These are phyloP conservation scores for Aaosphaeria pasadenensis DNA, from an alignment of 2,329 filamentous ascomycete species.

Conservation along the genomic window DNA sequence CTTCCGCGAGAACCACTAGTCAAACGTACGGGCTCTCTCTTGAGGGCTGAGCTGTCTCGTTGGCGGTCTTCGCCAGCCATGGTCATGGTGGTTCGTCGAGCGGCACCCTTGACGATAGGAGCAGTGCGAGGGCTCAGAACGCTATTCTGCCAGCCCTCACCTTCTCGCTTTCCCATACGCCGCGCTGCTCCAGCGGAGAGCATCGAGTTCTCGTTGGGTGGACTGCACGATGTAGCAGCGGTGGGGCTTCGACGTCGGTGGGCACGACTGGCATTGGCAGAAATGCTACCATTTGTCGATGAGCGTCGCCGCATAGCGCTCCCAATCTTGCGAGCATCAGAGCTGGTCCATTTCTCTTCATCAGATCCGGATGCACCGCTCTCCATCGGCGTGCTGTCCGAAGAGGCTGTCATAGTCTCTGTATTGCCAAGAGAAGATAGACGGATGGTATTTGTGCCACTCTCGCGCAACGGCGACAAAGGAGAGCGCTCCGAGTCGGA, in stretches of 20 bases:
- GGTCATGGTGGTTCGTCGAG: slow-evolving; percentile 36
- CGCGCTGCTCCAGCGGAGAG: slow-evolving; percentile 66
- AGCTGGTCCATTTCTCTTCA: slow-evolving; percentile 49
- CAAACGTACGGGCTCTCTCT: slow-evolving; percentile 30
- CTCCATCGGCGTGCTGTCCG: slow-evolving; percentile 22
- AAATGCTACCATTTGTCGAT: slow-evolving; percentile 42
- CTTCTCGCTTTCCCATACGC: slow-evolving; percentile 63
- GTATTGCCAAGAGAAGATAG: slow-evolving; percentile 55
- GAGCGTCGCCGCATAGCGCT: slow-evolving; percentile 56
- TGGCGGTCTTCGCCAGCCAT: slow-evolving; percentile 26
- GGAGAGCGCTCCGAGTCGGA: slow-evolving; percentile 53
- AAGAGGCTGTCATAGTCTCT: slow-evolving; percentile 37
- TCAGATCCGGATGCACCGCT: slow-evolving; percentile 43
- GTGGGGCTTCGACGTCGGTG: slow-evolving; percentile 58
- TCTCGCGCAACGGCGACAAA: slow-evolving; percentile 43
- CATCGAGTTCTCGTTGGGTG: slow-evolving; percentile 56
- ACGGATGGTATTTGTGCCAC: slow-evolving; percentile 42
- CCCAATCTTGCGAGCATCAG: slow-evolving; percentile 54
- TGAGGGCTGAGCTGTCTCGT: slow-evolving; percentile 20
- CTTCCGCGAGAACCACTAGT: slow-evolving; percentile 29
- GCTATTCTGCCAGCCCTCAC: slow-evolving; percentile 53
- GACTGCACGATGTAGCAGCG: slow-evolving; percentile 43
- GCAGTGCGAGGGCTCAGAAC: slow-evolving; percentile 62
- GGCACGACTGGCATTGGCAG: slow-evolving; percentile 37
- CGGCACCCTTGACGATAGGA: slow-evolving; percentile 55